Evolutionary conservation across 345 rosid genomes (phyloP).

Genomic region (Citrus sp.): DNA sequence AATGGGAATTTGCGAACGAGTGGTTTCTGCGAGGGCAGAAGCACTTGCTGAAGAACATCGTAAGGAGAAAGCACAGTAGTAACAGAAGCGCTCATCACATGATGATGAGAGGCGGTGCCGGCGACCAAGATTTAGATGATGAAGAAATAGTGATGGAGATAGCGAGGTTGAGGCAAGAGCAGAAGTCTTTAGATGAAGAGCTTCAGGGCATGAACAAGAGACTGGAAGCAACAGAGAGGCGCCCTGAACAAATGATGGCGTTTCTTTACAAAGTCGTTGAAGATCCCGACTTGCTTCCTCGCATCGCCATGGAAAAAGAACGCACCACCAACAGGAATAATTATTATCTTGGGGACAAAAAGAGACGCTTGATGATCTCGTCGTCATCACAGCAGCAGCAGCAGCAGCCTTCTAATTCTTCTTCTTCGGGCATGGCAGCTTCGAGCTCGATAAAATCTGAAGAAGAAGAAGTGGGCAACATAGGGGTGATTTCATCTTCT

Average conservation of each 20-base stretch:
- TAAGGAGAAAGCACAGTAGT: conserved; percentile 61
- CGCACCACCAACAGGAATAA: conserved; percentile 12
- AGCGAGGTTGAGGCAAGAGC: conserved; percentile 71
- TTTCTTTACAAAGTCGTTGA: conserved; percentile 73
- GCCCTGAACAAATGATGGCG: conserved; percentile 94
- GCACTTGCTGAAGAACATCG: conserved; percentile 70
- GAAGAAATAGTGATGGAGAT: conserved; percentile 70
- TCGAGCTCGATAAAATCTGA: conserved; percentile 54
- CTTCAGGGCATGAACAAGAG: conserved; percentile 64
- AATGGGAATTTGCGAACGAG: conserved; percentile 94
- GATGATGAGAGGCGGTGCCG: conserved; percentile 18
- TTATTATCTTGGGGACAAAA: conserved; percentile 34
- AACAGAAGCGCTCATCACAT: conserved; percentile 19
- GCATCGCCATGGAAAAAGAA: conserved; percentile 62
- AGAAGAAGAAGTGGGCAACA: conserved; percentile 39
- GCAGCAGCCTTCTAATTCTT: conserved; percentile 8
- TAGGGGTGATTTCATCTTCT: conserved; percentile 34
- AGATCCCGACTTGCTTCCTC: conserved; percentile 75
- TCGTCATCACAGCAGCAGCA: conserved; percentile 9
- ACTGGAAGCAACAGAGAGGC: conserved; percentile 72
- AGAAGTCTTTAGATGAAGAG: conserved; percentile 54
- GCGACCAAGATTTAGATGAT: conserved; percentile 39
- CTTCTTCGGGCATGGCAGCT: conserved; percentile 36
- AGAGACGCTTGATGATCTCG: conserved; percentile 41
- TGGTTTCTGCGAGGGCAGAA: conserved; percentile 80